Evolutionary conservation across 805 yeast genomes (phyloP), one percentile per base, ranked within the genome.

Genomic region (Sugiyamaella boreocaroliniensis): DNA sequence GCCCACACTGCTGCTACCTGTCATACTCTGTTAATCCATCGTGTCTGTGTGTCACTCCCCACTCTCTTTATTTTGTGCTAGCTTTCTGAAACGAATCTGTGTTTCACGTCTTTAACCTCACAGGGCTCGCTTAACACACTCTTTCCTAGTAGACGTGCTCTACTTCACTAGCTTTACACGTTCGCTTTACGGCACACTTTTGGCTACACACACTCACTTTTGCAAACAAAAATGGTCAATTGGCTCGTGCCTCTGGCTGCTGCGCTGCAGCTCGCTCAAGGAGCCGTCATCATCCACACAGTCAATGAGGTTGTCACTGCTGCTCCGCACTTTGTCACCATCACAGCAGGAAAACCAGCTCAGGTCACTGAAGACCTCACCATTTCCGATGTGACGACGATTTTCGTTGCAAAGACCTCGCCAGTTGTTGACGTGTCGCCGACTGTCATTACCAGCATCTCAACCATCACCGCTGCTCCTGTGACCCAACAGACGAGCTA

Each of bases 371-470:
- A 49, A 12, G 55, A 53, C 10, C 47, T 51, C 18, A 63, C 68
- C 10, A 49, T 57, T n/a, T 60, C 65, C 10, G 53, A 57, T n/a
- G 59, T 51, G 2, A 55, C 60, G 10, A 66, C 71, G 2, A 51
- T 67, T 5, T 67, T 61, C 52, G 50, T 51, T 40, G 71, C 71
- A 2, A 48, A 62, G 5, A 64, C 68, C 22, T 51, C 61, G 18
- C 68, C 68, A 19, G 60, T 62, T 5, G 64, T 70, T 10, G 66
- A 67, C 16, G 63, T 70, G 6, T 58, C 64, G 14, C 66, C 70
- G 8, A 53, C 64, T 1, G 52, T 65, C 16, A 52, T 65, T 41
- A 67, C 73, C 2, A 57, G 64, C 20, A 58, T 72, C 22, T 54
- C 69, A 6, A 58, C 66, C 22, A 56, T 62, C 14, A 55, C 65